Base-by-base conservation (phyloP, 495 filamentous ascomycete genomes). In the Monascus purpureus region DNA sequence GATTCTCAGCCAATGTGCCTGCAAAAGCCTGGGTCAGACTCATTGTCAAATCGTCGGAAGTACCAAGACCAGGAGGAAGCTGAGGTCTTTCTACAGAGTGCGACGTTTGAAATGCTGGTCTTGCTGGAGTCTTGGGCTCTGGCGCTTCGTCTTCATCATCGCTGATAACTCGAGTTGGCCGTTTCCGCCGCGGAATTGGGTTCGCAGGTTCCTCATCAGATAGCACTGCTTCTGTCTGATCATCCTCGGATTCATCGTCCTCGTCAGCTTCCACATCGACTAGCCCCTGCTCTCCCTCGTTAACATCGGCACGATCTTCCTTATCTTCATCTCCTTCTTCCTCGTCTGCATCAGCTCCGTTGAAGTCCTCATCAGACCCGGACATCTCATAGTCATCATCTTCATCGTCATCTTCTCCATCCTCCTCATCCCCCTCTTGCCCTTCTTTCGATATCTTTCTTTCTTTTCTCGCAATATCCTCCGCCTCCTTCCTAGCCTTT, bases 21-120 rank as follows among this genome's bases (percentile, higher is more conserved):
- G 80, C 79, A 50, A 93, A 95, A 32, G 84, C 82, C 49, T 95
- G 87, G 3, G 85, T 93, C 30, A 93, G 64, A 25, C 85, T 82
- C 35, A 93, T 70, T 23, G 75, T 70, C 16, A 63, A 63, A 37
- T 61, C 60, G 12, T 58, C 55, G 3, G 60, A 56, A 16, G 63
- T 52, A 11, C 65, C 63, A 19, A 77, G 54, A 2, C 68, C 70
- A 14, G 69, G 20, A 22, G 20, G 75, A 38, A 80, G 74, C 4
- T 45, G 28, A 17, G 59, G 55, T 29, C 61, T 53, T 38, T 59
- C 49, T 13, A 45, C 50, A 9, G 60, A 55, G 14, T 46, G 38
- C 0, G 46, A 15, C 8, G 43, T 33, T 11, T 42, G 35, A 17
- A 43, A 44, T 7, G 52, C 45, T 2, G 49, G 44, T 35, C 44